These are phyloP conservation scores for Chalciporus piperatus DNA, from an alignment of 768 basidiomycete genomes.

Conservation along the genomic window DNA sequence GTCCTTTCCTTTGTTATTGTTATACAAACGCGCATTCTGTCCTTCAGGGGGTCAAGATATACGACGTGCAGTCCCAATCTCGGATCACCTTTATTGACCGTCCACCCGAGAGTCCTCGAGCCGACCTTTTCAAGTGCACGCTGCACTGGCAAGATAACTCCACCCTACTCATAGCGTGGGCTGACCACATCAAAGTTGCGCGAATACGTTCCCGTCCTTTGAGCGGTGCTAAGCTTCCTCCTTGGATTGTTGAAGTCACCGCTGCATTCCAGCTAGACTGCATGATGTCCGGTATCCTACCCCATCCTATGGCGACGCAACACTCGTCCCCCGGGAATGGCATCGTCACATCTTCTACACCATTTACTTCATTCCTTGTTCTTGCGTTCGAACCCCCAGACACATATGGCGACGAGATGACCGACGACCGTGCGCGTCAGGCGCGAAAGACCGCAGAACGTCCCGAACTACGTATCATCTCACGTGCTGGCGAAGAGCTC, in stretches of 20 bases:
- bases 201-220: constrained; percentile 66
- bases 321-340: constrained; percentile 15
- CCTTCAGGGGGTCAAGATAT: constrained; percentile 88
- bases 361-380: constrained; percentile 76
- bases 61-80: constrained; percentile 74
- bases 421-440: constrained; percentile 68
- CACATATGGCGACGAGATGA: constrained; percentile 61
- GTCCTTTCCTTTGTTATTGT: not conserved
- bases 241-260: constrained; percentile 81
- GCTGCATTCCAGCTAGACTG: constrained; percentile 92
- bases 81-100: constrained; percentile 86
- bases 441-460: constrained; percentile 82
- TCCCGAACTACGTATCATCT: constrained; percentile 93
- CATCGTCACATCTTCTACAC: constrained; percentile 21
- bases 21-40: not conserved
- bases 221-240: constrained; percentile 47
- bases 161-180: constrained; percentile 91
- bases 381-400: constrained; percentile 85
- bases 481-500: constrained; percentile 83
- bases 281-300: constrained; percentile 89
- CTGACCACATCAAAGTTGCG: constrained; percentile 88
- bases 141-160: constrained; percentile 91
- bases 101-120: constrained; percentile 76
- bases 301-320: constrained; percentile 53
- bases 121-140: constrained; percentile 92